These are phyloP conservation scores for Claviceps paspali DNA, from an alignment of 2,329 filamentous ascomycete species.

Conservation along the genomic window DNA sequence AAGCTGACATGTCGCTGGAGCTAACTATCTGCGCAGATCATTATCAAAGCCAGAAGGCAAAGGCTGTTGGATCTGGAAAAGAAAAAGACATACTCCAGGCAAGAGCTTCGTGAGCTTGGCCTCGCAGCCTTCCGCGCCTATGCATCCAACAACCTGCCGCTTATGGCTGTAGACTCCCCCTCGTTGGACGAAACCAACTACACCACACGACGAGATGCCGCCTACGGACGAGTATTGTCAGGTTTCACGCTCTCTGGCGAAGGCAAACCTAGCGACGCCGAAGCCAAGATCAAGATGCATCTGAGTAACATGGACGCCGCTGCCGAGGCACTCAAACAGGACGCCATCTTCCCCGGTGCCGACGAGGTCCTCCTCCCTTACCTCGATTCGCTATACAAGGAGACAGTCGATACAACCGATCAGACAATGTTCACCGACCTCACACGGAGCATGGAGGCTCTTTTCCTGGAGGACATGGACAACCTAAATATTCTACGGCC, in stretches of 20 bases:
- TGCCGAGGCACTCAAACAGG: slow-evolving; percentile 30
- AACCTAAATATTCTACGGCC: slow-evolving; percentile 73
- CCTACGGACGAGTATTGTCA: slow-evolving; percentile 38
- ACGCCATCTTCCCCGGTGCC: slow-evolving; percentile 36
- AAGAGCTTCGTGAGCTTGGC: slow-evolving; percentile 31
- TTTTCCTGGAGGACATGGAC: slow-evolving; percentile 79
- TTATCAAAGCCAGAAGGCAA: slow-evolving; percentile 55
- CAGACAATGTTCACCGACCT: slow-evolving; percentile 72
- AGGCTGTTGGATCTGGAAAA: slow-evolving; percentile 65
- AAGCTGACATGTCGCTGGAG: neutral
- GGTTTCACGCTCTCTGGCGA: slow-evolving; percentile 41
- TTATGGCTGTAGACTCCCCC: slow-evolving; percentile 28
- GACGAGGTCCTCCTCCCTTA: slow-evolving; percentile 66
- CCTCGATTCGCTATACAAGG: slow-evolving; percentile 55
- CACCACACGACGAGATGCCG: slow-evolving; percentile 29
- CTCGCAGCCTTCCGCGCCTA: slow-evolving; percentile 40
- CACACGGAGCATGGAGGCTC: slow-evolving; percentile 71
- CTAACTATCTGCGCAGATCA: slow-evolving; percentile 28
- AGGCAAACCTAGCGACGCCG: slow-evolving; percentile 54
- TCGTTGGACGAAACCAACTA: slow-evolving; percentile 36
- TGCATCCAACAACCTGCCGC: slow-evolving; percentile 37
- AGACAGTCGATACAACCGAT: slow-evolving; percentile 44
- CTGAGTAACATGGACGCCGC: slow-evolving; percentile 47
- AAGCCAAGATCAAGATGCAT: slow-evolving; percentile 86
- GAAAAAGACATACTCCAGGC: slow-evolving; percentile 45